Evolutionary conservation across 441 rosid species (phyloP).

Genomic region (Croton setiger): DNA sequence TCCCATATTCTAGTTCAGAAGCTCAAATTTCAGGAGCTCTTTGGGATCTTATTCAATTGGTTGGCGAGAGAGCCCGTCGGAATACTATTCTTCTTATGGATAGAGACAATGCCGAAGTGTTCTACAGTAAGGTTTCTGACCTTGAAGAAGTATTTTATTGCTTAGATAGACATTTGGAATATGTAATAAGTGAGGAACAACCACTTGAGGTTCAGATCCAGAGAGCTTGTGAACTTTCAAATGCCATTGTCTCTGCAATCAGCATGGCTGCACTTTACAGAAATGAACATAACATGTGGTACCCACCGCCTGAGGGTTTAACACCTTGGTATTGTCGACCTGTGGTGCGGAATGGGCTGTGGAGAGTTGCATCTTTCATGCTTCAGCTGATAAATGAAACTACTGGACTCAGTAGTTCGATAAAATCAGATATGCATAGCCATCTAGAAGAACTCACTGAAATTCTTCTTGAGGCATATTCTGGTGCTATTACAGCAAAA

Average conservation of each 20-base stretch:
- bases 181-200: conserved; percentile 60
- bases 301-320: conserved; percentile 89
- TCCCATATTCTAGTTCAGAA: conserved; percentile 43
- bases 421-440: conserved; percentile 53
- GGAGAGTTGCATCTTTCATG: conserved; percentile 74
- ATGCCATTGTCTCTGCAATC: conserved; percentile 63
- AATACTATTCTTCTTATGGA: conserved; percentile 96
- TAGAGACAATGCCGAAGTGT: conserved; percentile 96
- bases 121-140: conserved; percentile 95
- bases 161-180: conserved; percentile 64
- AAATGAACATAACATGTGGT: conserved; percentile 83
- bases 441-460: conserved; percentile 67
- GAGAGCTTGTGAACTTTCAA: conserved; percentile 80
- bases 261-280: conserved; percentile 61
- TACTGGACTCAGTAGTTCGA: conserved; percentile 50
- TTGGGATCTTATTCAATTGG: conserved; percentile 93
- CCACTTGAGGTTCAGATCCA: conserved; percentile 55
- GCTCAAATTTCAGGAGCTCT: conserved; percentile 72
- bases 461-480: conserved; percentile 68
- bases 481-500: conserved; percentile 67
- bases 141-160: conserved; percentile 86
- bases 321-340: conserved; percentile 72
- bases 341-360: conserved; percentile 73
- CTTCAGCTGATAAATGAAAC: conserved; percentile 57
- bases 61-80: conserved; percentile 86